These are phyloP conservation scores for Erigeron canadensis DNA, from an alignment of 129 eudicot species.

Conservation along the genomic window DNA sequence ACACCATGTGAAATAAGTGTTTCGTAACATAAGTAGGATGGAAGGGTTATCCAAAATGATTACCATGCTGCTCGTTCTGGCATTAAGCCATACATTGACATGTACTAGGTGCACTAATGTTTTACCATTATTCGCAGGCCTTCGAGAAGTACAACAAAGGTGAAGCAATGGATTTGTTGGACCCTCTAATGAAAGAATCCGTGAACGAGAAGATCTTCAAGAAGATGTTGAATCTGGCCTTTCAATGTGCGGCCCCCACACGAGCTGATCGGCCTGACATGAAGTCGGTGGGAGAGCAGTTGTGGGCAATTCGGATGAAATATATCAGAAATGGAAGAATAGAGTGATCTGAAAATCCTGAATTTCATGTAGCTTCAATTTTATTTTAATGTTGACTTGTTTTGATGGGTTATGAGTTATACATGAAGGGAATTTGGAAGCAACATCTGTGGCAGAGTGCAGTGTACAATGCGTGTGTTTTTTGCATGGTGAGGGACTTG, in stretches of 20 bases:
- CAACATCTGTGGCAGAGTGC: constrained; percentile 20
- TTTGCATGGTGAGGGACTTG: constrained; percentile 20
- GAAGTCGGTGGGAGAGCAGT: constrained; percentile 74
- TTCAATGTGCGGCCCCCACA: constrained; percentile 84
- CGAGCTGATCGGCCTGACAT: constrained; percentile 85
- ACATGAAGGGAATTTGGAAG: constrained; percentile 18
- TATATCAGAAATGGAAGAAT: constrained; percentile 47
- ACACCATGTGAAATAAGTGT: too few species aligned
- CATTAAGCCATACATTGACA: not conserved
- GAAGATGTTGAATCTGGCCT: constrained; percentile 71
- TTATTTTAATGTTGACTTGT: constrained; percentile 15
- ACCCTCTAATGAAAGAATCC: constrained; percentile 64
- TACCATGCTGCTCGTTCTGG: too few species aligned
- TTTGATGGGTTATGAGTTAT: constrained; percentile 18
- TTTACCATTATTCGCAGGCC: constrained; percentile 46
- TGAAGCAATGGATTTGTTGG: constrained; percentile 53
- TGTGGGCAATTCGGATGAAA: constrained; percentile 82
- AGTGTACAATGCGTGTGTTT: constrained; percentile 30
- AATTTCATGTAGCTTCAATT: constrained; percentile 26
- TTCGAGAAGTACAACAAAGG: constrained; percentile 65
- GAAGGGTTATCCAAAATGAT: too few species aligned
- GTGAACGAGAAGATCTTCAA: constrained; percentile 47
- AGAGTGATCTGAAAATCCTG: constrained; percentile 16
- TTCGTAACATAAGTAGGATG: too few species aligned
- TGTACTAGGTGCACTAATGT: constrained; percentile 7